These are phyloP conservation scores for Cyclanthera cordifolia DNA, from an alignment of 306 rosid genomes.

Conservation along the genomic window DNA sequence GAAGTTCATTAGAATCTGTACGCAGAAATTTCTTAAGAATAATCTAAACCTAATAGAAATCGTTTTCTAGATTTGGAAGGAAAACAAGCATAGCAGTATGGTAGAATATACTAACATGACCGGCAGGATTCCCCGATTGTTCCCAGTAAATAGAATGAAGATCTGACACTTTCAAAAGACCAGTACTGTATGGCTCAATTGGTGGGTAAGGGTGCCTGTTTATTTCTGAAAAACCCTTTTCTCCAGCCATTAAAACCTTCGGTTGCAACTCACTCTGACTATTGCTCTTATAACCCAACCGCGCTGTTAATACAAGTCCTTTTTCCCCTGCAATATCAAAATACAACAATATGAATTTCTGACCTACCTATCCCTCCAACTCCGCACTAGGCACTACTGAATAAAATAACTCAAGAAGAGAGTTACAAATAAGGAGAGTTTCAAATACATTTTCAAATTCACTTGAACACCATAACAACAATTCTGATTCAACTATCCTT, in stretches of 20 bases:
- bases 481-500: background rate
- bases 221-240: conserved; percentile 27
- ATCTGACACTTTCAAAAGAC: conserved; percentile 69
- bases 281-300: conserved; percentile 27
- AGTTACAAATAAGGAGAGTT: background rate
- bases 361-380: background rate
- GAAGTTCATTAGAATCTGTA: background rate
- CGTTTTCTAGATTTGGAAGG: background rate
- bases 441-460: background rate
- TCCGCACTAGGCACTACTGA: background rate
- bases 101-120: conserved; percentile 52
- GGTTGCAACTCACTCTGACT: conserved; percentile 24
- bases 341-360: background rate
- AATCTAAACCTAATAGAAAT: background rate
- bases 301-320: conserved; percentile 23
- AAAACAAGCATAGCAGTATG: background rate
- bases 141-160: conserved; percentile 78
- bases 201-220: conserved; percentile 42
- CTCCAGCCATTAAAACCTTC: conserved; percentile 43
- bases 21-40: background rate
- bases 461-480: background rate
- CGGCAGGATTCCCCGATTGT: conserved; percentile 78
- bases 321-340: conserved; percentile 29
- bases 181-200: conserved; percentile 55
- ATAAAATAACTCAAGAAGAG: background rate